Conservation (phyloP, 495 filamentous ascomycete species). For the Xylaria venustula region DNA sequence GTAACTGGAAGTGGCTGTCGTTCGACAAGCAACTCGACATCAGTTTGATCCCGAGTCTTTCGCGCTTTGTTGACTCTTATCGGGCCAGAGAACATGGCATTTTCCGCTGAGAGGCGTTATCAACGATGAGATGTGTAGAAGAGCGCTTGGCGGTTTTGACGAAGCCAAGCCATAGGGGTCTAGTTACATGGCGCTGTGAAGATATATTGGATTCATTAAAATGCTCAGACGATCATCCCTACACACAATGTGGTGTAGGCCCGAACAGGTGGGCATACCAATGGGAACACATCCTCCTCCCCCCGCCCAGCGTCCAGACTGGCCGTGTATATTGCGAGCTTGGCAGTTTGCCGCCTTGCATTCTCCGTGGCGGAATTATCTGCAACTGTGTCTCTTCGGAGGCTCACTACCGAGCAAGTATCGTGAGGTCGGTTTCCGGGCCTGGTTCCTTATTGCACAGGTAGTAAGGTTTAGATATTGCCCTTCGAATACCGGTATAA, state of each 20-base stretch:
- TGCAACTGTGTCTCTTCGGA: constrained; percentile 40
- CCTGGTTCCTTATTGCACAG: constrained; percentile 49
- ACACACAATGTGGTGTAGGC: constrained; percentile 22
- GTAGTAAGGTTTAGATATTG: background rate
- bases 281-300: constrained; percentile 34
- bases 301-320: constrained; percentile 28
- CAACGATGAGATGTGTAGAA: constrained; percentile 1
- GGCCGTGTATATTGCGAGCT: constrained; percentile 25
- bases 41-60: no score
- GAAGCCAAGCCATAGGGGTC: constrained; percentile 12
- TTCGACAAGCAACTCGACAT: background rate
- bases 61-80: background rate
- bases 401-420: constrained; percentile 39
- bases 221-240: constrained; percentile 16
- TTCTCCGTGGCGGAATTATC: constrained; percentile 30
- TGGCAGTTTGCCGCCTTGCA: constrained; percentile 32
- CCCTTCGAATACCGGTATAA: constrained; percentile 18
- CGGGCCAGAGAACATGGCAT: background rate
- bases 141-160: background rate
- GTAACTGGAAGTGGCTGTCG: background rate
- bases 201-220: constrained; percentile 23
- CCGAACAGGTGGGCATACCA: constrained; percentile 31
- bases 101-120: background rate
- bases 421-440: constrained; percentile 35
- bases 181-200: constrained; percentile 13